Percentiles rank a stretch among this genome's conserved stretches.
These are phyloP conservation scores for Fomitopsis betulina DNA, from an alignment of 1,284 basidiomycete species.

Conservation along the genomic window DNA sequence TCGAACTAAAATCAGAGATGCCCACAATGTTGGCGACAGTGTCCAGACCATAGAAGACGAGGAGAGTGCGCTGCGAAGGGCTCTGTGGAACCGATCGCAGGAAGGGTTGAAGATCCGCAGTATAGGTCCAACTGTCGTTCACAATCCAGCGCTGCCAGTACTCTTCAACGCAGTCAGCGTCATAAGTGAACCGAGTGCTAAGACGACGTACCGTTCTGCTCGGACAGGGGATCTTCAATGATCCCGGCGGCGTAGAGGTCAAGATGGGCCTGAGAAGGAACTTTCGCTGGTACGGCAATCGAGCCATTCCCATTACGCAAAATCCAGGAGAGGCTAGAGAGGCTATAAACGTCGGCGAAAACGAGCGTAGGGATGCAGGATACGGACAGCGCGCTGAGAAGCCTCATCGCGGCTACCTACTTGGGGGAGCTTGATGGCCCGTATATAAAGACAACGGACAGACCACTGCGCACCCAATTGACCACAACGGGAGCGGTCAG, in stretches of 20 bases:
- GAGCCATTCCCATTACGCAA: constrained; percentile 50
- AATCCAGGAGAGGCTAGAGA: constrained; percentile 47
- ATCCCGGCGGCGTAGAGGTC: constrained; percentile 50
- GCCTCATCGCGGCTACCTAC: neutral
- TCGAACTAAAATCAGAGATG: neutral
- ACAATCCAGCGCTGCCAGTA: constrained; percentile 55
- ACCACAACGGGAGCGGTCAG: constrained; percentile 29
- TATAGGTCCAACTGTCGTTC: constrained; percentile 60
- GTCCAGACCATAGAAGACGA: constrained; percentile 60
- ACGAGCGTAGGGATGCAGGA: constrained; percentile 18
- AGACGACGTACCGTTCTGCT: constrained; percentile 40
- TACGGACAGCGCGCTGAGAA: constrained; percentile 4
- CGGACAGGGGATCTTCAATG: constrained; percentile 51
- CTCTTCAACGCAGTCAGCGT: constrained; percentile 29
- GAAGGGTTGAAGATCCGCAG: constrained; percentile 47
- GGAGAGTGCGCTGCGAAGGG: constrained; percentile 30
- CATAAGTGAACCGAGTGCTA: neutral
- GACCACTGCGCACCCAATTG: constrained; percentile 36
- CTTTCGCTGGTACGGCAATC: constrained; percentile 45
- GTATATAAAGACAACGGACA: too few species aligned
- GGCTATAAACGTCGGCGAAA: constrained; percentile 35
- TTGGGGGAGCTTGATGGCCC: too few species aligned
- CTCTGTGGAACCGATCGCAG: constrained; percentile 11
- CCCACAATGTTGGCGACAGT: constrained; percentile 50
- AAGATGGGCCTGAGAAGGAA: constrained; percentile 52